These are phyloP conservation scores for Astrothelium subdiscretum DNA, from an alignment of 495 filamentous ascomycete genomes.

Conservation along the genomic window DNA sequence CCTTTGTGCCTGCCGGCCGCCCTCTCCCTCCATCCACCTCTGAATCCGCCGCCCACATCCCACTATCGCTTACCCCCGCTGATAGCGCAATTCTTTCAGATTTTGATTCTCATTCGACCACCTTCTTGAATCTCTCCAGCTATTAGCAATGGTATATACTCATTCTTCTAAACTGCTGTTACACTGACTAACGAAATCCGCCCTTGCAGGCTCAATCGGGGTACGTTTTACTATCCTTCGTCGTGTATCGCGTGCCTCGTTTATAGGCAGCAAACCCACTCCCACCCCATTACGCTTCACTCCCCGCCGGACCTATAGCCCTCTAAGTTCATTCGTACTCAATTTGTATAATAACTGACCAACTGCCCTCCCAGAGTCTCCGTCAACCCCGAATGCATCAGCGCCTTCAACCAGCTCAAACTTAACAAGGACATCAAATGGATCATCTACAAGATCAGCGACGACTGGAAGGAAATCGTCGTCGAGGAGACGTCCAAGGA, in stretches of 20 bases:
- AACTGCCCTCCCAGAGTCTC: conserved; percentile 48
- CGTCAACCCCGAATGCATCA: conserved; percentile 68
- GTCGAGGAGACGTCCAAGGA: conserved; percentile 56
- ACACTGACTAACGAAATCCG: neutral
- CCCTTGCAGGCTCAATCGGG: neutral
- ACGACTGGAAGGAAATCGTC: conserved; percentile 82
- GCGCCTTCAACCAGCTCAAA: conserved; percentile 81
- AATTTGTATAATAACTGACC: neutral
- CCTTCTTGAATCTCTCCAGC: neutral
- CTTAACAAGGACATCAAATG: conserved; percentile 79
- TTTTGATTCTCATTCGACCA: neutral
- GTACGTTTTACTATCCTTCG: neutral
- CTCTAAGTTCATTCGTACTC: neutral
- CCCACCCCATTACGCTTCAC: neutral
- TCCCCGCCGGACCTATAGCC: neutral
- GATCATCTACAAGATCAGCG: conserved; percentile 93
- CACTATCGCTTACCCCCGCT: neutral
- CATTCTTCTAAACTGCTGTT: neutral
- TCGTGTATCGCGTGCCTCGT: neutral
- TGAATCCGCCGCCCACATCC: neutral
- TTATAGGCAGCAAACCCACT: neutral
- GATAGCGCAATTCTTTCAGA: neutral
- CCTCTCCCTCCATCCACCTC: neutral
- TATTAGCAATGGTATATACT: neutral
- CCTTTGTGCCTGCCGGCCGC: neutral